Conservation (phyloP, 2,329 filamentous ascomycete genomes). For the Colletotrichum salicis region DNA sequence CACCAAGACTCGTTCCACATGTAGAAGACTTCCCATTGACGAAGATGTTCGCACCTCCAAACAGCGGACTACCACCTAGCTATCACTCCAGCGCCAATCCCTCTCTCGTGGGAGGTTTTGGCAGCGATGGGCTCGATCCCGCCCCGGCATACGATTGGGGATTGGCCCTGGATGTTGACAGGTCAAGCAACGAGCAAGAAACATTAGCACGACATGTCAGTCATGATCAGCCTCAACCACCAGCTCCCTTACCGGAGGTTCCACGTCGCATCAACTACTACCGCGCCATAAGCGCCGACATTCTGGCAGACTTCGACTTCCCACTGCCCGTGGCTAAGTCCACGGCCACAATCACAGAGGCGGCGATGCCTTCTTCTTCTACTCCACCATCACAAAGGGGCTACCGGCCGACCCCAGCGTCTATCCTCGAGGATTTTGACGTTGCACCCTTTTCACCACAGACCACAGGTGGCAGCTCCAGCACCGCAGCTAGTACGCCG, state of each 20-base stretch:
- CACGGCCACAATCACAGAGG: not conserved
- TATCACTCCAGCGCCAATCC: conserved; percentile 46
- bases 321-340: not conserved
- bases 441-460: conserved; percentile 22
- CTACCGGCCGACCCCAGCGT: conserved; percentile 29
- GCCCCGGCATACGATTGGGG: conserved; percentile 43
- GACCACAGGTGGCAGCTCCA: conserved; percentile 16
- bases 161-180: conserved; percentile 35
- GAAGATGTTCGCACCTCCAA: conserved; percentile 42
- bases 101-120: conserved; percentile 45
- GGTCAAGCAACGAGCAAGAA: not conserved
- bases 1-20: conserved; percentile 39
- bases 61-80: conserved; percentile 22
- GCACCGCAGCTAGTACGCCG: conserved; percentile 25
- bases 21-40: conserved; percentile 40
- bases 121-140: conserved; percentile 43
- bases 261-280: conserved; percentile 22
- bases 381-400: conserved; percentile 4
- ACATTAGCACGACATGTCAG: not conserved
- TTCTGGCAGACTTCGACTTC: conserved; percentile 33
- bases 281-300: conserved; percentile 28
- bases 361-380: not conserved
- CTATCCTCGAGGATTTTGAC: conserved; percentile 35
- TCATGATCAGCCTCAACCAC: not conserved
- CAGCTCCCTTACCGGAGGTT: not conserved